phyloP scores from a whole-genome alignment of 495 filamentous ascomycete genomes.

The Aspergillus indologenus region DNA sequence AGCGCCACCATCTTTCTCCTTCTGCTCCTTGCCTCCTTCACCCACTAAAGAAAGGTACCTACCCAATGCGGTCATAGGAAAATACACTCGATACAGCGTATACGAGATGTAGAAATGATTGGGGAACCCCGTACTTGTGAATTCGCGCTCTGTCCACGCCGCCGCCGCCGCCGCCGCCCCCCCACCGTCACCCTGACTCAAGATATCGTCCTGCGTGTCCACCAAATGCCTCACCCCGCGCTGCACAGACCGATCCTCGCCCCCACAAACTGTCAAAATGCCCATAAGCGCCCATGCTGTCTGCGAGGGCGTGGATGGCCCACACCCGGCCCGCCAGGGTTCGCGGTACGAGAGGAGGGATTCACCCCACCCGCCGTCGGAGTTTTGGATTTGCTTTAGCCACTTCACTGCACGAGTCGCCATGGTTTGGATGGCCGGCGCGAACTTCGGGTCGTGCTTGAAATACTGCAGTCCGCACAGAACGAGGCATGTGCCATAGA shows the following conservation, averaged over 20 bases:
- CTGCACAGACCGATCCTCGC: too few relatives aligned
- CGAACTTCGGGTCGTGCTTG: background rate
- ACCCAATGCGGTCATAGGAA: conserved; percentile 40
- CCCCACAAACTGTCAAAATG: too few relatives aligned
- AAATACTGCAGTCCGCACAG: conserved; percentile 25
- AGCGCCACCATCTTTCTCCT: too few relatives aligned
- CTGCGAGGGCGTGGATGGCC: conserved; percentile 29
- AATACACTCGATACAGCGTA: conserved; percentile 34
- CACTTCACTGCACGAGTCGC: conserved; percentile 18
- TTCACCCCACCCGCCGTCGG: conserved; percentile 40
- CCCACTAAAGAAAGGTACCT: conserved; percentile 18
- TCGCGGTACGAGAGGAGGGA: conserved; percentile 22
- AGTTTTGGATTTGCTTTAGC: conserved; percentile 28
- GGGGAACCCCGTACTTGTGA: conserved; percentile 39
- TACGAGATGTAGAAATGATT: conserved; percentile 36
- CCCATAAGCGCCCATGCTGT: conserved; percentile 40
- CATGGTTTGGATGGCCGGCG: conserved; percentile 5
- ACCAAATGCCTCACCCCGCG: too few relatives aligned
- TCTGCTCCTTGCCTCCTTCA: too few relatives aligned
- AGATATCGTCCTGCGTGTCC: background rate
- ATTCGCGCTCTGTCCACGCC: conserved; percentile 28
- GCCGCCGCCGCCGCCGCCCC: too few relatives aligned
- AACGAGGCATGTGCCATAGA: conserved; percentile 32
- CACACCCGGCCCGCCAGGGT: conserved; percentile 19
- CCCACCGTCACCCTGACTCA: background rate